These are phyloP conservation scores for Leishmania tropica DNA, from an alignment of 208 protist genomes.

Conservation along the genomic window DNA sequence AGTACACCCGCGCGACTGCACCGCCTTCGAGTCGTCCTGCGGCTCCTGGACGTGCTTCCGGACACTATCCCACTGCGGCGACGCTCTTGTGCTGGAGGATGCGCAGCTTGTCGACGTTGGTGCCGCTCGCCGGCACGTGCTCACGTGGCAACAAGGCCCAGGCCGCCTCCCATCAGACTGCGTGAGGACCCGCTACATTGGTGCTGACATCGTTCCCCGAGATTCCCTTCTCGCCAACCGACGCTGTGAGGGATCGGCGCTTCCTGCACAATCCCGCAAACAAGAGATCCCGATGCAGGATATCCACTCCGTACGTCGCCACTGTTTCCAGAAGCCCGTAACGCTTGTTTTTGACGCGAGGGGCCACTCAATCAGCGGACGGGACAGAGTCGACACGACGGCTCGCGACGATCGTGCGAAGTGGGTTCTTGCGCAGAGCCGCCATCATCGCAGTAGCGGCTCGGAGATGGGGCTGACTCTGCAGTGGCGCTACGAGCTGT, in stretches of 20 bases:
- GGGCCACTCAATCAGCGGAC: slow-evolving; percentile 2
- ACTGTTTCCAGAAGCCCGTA: slow-evolving; percentile 39
- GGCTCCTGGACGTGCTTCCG: slow-evolving; percentile 30
- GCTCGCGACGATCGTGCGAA: background rate
- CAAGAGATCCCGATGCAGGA: slow-evolving; percentile 37
- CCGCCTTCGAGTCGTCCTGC: background rate
- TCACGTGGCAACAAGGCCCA: slow-evolving; percentile 30
- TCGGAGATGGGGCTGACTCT: background rate
- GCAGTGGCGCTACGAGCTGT: slow-evolving; percentile 44
- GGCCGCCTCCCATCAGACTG: slow-evolving; percentile 7
- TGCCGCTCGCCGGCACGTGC: slow-evolving; percentile 19
- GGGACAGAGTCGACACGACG: background rate
- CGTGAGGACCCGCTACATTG: slow-evolving; percentile 2
- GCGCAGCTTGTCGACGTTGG: slow-evolving; percentile 16
- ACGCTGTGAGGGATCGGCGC: background rate
- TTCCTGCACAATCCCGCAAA: slow-evolving; percentile 2
- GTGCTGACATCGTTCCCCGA: slow-evolving; percentile 6
- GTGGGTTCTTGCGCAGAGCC: background rate
- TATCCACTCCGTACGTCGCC: slow-evolving; percentile 30
- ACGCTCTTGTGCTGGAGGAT: slow-evolving; percentile 23
- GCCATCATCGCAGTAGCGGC: background rate
- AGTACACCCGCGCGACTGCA: slow-evolving; percentile 3
- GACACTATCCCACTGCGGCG: slow-evolving; percentile 17
- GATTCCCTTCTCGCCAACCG: background rate
- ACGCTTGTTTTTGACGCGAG: slow-evolving; percentile 29